Evolutionary conservation across 345 rosid genomes (phyloP), one percentile per base, ranked within the genome.

Genomic region (Ailanthus altissimus): DNA sequence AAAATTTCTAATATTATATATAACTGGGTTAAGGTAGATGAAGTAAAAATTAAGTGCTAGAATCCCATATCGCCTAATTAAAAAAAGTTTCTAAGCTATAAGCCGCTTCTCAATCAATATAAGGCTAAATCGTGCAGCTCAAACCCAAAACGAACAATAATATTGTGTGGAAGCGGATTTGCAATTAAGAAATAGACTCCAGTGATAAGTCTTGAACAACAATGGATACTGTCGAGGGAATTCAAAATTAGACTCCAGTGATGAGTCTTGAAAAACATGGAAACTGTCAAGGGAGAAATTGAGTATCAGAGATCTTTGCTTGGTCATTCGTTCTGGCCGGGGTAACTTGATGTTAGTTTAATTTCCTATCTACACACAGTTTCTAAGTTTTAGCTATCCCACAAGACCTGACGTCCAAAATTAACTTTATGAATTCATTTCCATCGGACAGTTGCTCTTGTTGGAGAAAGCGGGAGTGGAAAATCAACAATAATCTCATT

Each of bases 301-400:
- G 85, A 81, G 75, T 50, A 57, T 86, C 68, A 77, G 76, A 28
- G 85, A 84, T 68, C 74, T 86, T 43, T 75, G 70, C 81, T 74
- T 86, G 76, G 38, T 61, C 10, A 74, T 86, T 69, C 81, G 42
- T 36, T 74, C 89, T 32, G 84, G 85, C n/a, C 82, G 82, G 89
- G 85, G 81, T 75, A 66, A 9, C 49, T 13, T 56, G 50, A n/a
- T 9, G 8, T 4, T 6, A 2, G 10, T 8, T 77, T 25, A 15
- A 20, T 0, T 13, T 32, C 46, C 0, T 5, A n/a, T 3, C 38
- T 32, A 32, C 2, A 32, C 38, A 32, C 80, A 63, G 25, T 89
- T 84, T 77, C 66, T 93, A 7, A 85, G 88, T 54, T 93, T 93
- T 9, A 88, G 71, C 73, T 91, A 91, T 84, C 98, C 98, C 15